These are phyloP conservation scores for Macadamia integrifolia DNA, from an alignment of 164 flowering plant species.

Conservation along the genomic window DNA sequence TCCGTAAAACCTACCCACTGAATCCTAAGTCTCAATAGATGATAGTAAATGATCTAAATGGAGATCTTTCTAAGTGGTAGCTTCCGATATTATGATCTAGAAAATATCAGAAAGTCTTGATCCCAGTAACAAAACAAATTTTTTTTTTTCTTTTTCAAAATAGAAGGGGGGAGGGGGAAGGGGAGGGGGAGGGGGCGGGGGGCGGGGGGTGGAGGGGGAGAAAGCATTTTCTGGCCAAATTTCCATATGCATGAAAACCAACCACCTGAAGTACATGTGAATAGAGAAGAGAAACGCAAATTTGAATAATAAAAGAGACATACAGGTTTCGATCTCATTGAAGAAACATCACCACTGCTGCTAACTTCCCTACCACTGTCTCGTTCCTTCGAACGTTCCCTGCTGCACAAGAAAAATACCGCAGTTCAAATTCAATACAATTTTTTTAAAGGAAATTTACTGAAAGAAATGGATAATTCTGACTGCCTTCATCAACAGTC, in stretches of 20 bases:
- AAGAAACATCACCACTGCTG: slow-evolving; percentile 39
- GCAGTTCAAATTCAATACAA: not conserved
- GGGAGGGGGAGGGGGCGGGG: no score
- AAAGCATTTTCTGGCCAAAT: slow-evolving; percentile 15
- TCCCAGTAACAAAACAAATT: slow-evolving; percentile 11
- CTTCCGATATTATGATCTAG: no score
- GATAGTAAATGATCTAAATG: no score
- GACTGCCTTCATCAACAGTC: not conserved
- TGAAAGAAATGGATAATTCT: not conserved
- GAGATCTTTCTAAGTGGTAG: no score
- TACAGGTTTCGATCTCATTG: slow-evolving; percentile 71
- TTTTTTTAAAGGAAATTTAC: not conserved
- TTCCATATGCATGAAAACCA: slow-evolving; percentile 10
- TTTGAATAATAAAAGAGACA: slow-evolving; percentile 29
- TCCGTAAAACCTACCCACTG: no score
- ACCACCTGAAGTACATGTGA: slow-evolving; percentile 7
- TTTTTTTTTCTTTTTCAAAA: not conserved
- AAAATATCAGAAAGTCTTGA: not conserved
- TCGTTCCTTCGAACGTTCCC: slow-evolving; percentile 35
- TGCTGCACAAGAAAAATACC: slow-evolving; percentile 4
- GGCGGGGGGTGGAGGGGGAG: no score
- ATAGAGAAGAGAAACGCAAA: slow-evolving; percentile 6
- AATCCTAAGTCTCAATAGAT: no score
- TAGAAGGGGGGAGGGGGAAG: no score
- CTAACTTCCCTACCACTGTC: slow-evolving; percentile 51